These are phyloP conservation scores for Fusarium humuli DNA, from an alignment of 2,329 filamentous ascomycete genomes.

Conservation along the genomic window DNA sequence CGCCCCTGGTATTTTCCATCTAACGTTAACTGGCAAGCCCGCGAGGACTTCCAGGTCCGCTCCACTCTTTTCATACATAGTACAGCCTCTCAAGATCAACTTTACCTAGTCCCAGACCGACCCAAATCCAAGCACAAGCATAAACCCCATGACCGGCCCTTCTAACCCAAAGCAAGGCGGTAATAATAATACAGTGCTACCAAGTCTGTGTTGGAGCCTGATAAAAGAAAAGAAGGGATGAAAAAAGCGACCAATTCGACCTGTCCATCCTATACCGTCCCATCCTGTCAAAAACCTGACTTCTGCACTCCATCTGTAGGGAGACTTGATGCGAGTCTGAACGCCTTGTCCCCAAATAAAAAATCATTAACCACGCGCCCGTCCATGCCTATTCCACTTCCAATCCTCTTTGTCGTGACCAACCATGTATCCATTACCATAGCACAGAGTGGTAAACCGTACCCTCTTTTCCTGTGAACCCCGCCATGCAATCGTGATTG, in stretches of 20 bases:
- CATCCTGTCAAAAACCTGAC: constrained; percentile 20
- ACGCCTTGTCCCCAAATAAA: constrained; percentile 35
- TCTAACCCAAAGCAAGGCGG: constrained; percentile 36
- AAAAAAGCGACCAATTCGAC: constrained; percentile 13
- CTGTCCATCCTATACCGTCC: constrained; percentile 17
- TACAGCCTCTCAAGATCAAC: constrained; percentile 16
- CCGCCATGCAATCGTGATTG: constrained; percentile 43
- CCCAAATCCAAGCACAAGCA: background rate
- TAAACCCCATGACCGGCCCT: constrained; percentile 19
- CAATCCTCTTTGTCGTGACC: constrained; percentile 27
- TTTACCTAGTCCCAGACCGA: background rate
- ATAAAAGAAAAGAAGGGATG: constrained; percentile 28
- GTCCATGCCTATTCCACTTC: constrained; percentile 18
- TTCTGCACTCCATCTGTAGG: constrained; percentile 29
- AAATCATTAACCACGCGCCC: constrained; percentile 45
- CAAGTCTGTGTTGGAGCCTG: constrained; percentile 41
- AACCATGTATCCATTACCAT: constrained; percentile 31
- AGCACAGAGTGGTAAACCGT: constrained; percentile 28
- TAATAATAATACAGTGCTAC: constrained; percentile 40
- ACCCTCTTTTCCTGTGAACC: constrained; percentile 35
- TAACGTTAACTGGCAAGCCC: constrained; percentile 31
- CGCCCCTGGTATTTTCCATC: constrained; percentile 37
- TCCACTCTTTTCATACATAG: constrained; percentile 28
- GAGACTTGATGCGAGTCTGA: constrained; percentile 34
- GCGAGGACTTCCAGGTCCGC: constrained; percentile 40